Evolutionary conservation across 2,329 filamentous ascomycete species (phyloP), one percentile per base, ranked within the genome.

Genomic region (Chalaropsis ovoidea): DNA sequence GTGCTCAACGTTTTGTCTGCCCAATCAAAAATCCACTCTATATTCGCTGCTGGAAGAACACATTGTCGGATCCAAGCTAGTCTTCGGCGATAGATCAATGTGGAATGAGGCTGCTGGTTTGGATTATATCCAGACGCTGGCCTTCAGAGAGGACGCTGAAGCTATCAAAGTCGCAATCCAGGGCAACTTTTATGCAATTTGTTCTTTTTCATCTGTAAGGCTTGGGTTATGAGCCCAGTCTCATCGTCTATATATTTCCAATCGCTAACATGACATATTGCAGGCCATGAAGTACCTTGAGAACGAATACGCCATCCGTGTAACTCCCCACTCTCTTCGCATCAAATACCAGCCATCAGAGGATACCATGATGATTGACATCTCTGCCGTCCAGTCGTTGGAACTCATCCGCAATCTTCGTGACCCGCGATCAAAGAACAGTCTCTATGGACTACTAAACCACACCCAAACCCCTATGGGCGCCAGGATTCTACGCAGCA

Each of bases 341-440:
- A 87, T 97, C 71, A 87, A 85, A 69, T 96, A 95, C 70, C 87
- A 93, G 71, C 88, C 91, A 0, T 91, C 90, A 0, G 89, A 95
- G 72, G 89, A 93, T 27, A 89, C 90, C 0, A 96, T 97, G 92
- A 90, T 95, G 83, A 95, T 97, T 70, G 93, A 96, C 71, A 81
- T 94, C 1, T 87, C 90, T 0, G 95, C 92, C 0, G 90, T 96
- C 35, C 82, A 86, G 45, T 90, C 90, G 0, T 79, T 99, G 2
- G 94, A 99, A 73, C 80, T 99, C 5, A 88, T 97, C 31, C 90
- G 96, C 71, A 99, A 96, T 69, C 72, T 92, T 0, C 86, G 89
- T 13, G 86, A 87, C 70, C 72, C 85, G 0, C 91, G 88, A 69
- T 95, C 91, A 0, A 89, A 86, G 69, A 84, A 93, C 47, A 93